Conservation (phyloP, 805 yeast species). For the Kluyveromyces nonfermentans region DNA sequence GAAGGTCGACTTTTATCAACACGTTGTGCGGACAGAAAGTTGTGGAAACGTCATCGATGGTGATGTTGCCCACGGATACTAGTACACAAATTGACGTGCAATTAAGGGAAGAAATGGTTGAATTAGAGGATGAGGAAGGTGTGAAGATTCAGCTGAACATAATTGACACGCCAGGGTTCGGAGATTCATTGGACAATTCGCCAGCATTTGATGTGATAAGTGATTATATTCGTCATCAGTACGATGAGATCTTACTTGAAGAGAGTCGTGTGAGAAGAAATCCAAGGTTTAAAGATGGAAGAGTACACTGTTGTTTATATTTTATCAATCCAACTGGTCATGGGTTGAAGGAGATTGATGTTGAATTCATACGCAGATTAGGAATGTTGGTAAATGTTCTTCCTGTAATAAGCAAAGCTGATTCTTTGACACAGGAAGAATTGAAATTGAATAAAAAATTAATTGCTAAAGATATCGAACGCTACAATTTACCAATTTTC, state of each 20-base stretch:
- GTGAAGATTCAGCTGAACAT: conserved; percentile 67
- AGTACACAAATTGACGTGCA: conserved; percentile 45
- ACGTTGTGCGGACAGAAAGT: conserved; percentile 84
- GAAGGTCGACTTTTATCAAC: conserved; percentile 88
- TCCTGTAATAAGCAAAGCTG: conserved; percentile 81
- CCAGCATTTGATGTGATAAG: conserved; percentile 58
- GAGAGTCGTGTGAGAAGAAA: conserved; percentile 76
- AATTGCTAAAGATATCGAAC: conserved; percentile 66
- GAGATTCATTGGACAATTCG: conserved; percentile 61
- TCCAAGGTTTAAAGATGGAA: conserved; percentile 75
- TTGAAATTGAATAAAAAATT: conserved; percentile 62
- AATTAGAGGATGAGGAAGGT: conserved; percentile 77
- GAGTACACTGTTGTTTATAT: conserved; percentile 69
- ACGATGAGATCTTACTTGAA: conserved; percentile 72
- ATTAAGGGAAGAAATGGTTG: conserved; percentile 72
- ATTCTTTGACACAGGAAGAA: conserved; percentile 75
- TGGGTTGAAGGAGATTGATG: conserved; percentile 67
- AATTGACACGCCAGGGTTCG: conserved; percentile 81
- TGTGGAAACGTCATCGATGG: conserved; percentile 60
- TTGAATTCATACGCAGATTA: conserved; percentile 66
- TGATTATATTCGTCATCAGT: conserved; percentile 75
- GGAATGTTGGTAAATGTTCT: conserved; percentile 76
- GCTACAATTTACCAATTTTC: conserved; percentile 61
- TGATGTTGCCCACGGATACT: conserved; percentile 43
- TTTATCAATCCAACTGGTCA: conserved; percentile 81